Conservation (phyloP, 1,284 basidiomycete species). For the Cutaneotrichosporon spelunceum region DNA sequence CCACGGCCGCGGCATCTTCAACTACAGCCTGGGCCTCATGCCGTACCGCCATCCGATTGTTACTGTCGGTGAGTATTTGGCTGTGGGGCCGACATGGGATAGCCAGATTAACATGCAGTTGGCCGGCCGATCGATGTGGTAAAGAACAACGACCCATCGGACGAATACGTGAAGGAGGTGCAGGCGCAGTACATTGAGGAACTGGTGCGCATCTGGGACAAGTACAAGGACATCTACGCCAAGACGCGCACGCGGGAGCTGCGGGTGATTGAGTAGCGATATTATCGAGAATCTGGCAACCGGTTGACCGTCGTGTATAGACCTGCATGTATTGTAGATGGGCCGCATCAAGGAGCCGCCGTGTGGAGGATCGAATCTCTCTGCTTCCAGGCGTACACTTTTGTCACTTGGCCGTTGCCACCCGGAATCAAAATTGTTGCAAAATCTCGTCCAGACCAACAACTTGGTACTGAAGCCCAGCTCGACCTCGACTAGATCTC, state of each 20-base stretch:
- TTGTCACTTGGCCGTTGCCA: conserved; percentile 8
- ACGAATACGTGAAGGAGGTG: conserved; percentile 73
- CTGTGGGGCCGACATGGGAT: not conserved
- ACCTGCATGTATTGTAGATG: conserved; percentile 7
- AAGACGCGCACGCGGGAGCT: conserved; percentile 51
- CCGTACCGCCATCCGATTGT: conserved; percentile 93
- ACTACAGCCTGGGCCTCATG: conserved; percentile 62
- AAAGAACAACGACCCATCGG: conserved; percentile 71
- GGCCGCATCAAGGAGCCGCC: not conserved
- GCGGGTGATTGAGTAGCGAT: conserved; percentile 43
- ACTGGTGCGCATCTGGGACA: conserved; percentile 86
- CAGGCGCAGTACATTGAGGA: conserved; percentile 90
- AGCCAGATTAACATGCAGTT: conserved; percentile 1
- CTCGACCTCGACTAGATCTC: not conserved
- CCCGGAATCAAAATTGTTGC: conserved; percentile 14
- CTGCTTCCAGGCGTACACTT: not conserved
- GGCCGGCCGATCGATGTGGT: conserved; percentile 48
- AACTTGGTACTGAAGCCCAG: not conserved
- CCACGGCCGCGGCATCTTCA: conserved; percentile 68
- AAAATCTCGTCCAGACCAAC: conserved; percentile 8
- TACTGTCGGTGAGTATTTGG: conserved; percentile 71
- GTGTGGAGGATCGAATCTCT: not conserved
- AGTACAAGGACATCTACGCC: conserved; percentile 66
- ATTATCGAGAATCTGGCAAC: not conserved
- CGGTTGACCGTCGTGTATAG: not conserved